Evolutionary conservation across 2,329 filamentous ascomycete species (phyloP), one percentile per base, ranked within the genome.

Genomic region (Apiospora koreana): DNA sequence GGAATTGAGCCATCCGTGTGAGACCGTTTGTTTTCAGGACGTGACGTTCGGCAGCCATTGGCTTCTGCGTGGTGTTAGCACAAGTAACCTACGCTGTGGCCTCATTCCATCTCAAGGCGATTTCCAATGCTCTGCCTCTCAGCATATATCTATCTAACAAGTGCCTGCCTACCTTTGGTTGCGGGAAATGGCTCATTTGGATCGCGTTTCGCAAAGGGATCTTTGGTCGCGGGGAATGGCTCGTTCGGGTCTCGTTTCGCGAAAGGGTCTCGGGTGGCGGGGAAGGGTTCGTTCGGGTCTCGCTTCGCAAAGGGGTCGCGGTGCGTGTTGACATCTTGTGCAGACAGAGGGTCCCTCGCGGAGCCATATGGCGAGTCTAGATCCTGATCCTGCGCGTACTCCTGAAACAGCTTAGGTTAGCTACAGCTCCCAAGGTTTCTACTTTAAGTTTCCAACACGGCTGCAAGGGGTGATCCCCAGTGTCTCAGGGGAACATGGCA

Each of bases 1-100:
- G 79, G 77, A 23, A 62, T 18, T 18, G 18, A 21, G 43, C 74
- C 69, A 48, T 79, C 76, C 31, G 82, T 78, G 64, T 77, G 76
- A 42, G 76, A 69, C 38, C 76, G 78, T 67, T 78, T 79, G 9
- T 74, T 75, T 35, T 76, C 75, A 14, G 75, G 73, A 46, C 67
- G 58, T 7, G 73, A 72, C 10, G 69, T 73, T 38, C 66, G 71
- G n/a, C 73, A 71, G 28, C 75, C 75, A 43, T 71, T 75, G 54
- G 71, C 74, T 35, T 79, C 50, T 3, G 25, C 38, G 6, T 43
- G 45, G 42, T 45, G 71, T 79, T 69, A 79, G 73, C 70, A 68
- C 18, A 9, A 18, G 3, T 16, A 62, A 28, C 14, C 35, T n/a
- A 25, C n/a, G 42, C 14, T 54, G 28, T 66, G 3, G 28, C 31